These are phyloP conservation scores for Melampsora americana DNA, from an alignment of 1,284 basidiomycete genomes.

Conservation along the genomic window DNA sequence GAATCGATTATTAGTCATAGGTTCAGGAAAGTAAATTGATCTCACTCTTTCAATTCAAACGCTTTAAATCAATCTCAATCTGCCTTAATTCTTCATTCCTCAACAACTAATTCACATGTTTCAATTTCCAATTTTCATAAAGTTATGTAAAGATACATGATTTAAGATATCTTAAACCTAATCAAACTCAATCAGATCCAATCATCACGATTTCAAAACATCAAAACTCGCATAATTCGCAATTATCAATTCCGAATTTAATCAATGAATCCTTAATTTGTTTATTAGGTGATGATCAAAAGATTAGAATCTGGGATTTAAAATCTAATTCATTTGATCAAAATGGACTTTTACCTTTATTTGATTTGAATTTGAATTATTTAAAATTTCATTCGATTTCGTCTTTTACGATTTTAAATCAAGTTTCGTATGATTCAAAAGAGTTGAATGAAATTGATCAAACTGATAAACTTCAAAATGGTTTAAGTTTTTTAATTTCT, in stretches of 20 bases:
- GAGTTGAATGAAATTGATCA: background rate
- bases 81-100: background rate
- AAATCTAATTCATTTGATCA: background rate
- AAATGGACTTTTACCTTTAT: background rate
- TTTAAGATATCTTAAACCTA: background rate
- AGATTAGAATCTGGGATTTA: background rate
- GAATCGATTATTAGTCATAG: conserved; percentile 1
- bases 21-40: background rate
- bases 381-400: background rate
- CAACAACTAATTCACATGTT: background rate
- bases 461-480: background rate
- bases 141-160: background rate
- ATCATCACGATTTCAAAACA: background rate
- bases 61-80: too few species aligned
- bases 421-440: background rate
- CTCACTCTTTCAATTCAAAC: background rate
- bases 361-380: background rate
- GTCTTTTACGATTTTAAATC: background rate
- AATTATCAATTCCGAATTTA: background rate
- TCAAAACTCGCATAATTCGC: background rate
- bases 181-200: background rate
- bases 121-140: background rate
- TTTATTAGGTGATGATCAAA: background rate
- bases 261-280: background rate
- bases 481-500: background rate